Evolutionary conservation across 176 grass and related monocot genomes (phyloP), one percentile per base, ranked within the genome.

Genomic region (Triticum urartu): DNA sequence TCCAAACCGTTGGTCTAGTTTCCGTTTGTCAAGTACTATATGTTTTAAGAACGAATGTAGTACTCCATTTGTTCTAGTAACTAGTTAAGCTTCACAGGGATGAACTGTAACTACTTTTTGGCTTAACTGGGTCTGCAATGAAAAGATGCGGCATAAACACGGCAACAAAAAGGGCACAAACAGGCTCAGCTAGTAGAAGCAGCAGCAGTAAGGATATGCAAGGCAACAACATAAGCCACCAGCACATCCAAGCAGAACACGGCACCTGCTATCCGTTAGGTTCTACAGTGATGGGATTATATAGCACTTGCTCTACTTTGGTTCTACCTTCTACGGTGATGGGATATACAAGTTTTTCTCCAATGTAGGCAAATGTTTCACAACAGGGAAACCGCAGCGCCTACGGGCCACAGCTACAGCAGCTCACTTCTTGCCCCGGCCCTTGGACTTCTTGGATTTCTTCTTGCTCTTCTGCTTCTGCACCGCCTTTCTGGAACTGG

Each of bases 361-460:
- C 59, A 22, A n/a, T 60, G 22, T 11, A 25, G 20, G 81, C 9
- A 58, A 74, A 28, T 22, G 25, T 24, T 61, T 30, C 7, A 6
- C 54, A 34, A 20, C 22, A 4, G 15, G 56, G 10, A 43, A 61
- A 38, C 67, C 40, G 20, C 47, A 77, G 15, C 26, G 20, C 26
- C 7, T 26, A 25, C 7, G 26, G 50, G 12, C 26, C 26, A 26
- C 26, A 26, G 69, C 47, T 75, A 82, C 36, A 36, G 22, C 71
- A 63, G 38, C 38, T 86, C 67, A 90, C 56, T 90, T 90, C 89
- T 9, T 87, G 39, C 84, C 66, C 2, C 52, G 9, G 20, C 84
- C 56, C 43, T 36, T 85, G 1, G 64, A 62, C 20, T 81, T 70
- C 20, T 20, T 83, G 18, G 78, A 8, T 66, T 83, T 87, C 68